Evolutionary conservation across 306 rosid genomes (phyloP).

Genomic region (Ormosia semicastrata): DNA sequence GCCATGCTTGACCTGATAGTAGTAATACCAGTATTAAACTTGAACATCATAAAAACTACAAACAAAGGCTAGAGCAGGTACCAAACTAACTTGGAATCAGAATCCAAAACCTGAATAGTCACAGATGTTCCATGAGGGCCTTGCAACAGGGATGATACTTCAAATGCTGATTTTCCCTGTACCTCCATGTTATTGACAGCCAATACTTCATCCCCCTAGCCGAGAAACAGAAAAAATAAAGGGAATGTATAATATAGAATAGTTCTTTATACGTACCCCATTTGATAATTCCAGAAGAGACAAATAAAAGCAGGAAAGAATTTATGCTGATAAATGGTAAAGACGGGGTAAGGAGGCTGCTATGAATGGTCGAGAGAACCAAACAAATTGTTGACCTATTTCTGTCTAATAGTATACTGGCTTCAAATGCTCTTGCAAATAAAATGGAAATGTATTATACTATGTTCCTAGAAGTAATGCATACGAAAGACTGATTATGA

Average conservation of each 20-base stretch:
- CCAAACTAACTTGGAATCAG: slow-evolving; percentile 44
- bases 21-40: slow-evolving; percentile 25
- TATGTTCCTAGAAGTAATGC: slow-evolving; percentile 1
- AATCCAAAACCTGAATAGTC: slow-evolving; percentile 78
- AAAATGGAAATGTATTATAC: not conserved
- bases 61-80: slow-evolving; percentile 26
- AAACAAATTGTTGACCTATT: not conserved
- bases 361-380: not conserved
- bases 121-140: slow-evolving; percentile 92
- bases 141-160: slow-evolving; percentile 80
- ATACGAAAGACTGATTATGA: not conserved
- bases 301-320: not conserved
- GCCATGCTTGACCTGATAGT: slow-evolving; percentile 83
- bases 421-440: not conserved
- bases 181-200: slow-evolving; percentile 80
- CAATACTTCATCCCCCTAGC: slow-evolving; percentile 89
- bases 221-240: slow-evolving; percentile 15
- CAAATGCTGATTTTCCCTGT: slow-evolving; percentile 86
- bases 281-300: not conserved
- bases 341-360: not conserved
- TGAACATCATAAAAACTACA: slow-evolving; percentile 28
- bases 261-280: not conserved
- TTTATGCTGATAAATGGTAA: not conserved
- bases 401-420: not conserved
- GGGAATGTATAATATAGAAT: not conserved